Conservation (phyloP, 2,329 filamentous ascomycete genomes). For the Verticillium isaacii region DNA sequence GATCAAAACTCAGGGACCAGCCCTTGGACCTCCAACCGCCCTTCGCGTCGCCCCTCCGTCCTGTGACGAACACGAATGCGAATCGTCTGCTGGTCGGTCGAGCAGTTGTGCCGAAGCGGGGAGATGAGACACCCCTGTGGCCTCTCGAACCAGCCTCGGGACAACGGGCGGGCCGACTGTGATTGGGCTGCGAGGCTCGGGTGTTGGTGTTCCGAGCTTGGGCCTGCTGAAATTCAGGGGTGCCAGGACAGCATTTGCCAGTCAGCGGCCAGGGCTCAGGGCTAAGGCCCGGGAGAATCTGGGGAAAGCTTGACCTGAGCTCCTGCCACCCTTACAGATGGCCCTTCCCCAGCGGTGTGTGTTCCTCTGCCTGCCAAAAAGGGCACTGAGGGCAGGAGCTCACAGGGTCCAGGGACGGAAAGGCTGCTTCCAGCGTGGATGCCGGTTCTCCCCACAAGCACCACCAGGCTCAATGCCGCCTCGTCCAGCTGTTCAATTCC, state of each 20-base stretch:
- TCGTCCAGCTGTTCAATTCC: no score
- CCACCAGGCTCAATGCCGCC: no score
- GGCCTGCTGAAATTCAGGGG: neutral
- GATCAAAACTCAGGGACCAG: no score
- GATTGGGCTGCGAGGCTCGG: neutral
- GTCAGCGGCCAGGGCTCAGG: neutral
- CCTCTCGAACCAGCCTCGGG: neutral
- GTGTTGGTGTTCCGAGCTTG: neutral
- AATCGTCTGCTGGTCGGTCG: neutral
- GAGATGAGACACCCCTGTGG: neutral
- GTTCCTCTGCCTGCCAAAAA: no score
- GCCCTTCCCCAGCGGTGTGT: no score
- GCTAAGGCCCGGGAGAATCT: neutral
- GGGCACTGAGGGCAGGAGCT: no score
- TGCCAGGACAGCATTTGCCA: neutral
- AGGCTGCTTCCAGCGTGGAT: no score
- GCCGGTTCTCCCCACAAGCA: no score
- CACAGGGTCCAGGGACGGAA: no score
- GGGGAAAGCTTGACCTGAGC: neutral
- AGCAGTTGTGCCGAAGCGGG: neutral
- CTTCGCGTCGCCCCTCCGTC: neutral
- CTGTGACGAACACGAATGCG: neutral
- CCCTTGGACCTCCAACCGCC: no score
- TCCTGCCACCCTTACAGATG: neutral
- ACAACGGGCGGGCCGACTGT: neutral